These are phyloP conservation scores for Pythium dissimile DNA, from an alignment of 352 stramenopile genomes.

Conservation along the genomic window DNA sequence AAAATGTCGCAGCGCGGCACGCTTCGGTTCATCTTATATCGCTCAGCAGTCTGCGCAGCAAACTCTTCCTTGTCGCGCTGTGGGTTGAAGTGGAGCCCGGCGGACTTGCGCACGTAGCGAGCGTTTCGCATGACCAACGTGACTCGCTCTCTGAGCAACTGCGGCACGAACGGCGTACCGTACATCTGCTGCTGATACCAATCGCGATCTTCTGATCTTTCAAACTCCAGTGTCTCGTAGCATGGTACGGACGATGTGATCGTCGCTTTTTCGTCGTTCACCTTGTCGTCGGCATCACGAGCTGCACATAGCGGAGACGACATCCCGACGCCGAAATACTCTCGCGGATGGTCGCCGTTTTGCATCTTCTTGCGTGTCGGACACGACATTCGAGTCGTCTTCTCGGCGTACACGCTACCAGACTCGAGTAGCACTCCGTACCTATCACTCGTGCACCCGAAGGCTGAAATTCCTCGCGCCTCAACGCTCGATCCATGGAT, in stretches of 20 bases:
- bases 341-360: slow-evolving; percentile 3
- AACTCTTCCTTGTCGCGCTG: slow-evolving; percentile 29
- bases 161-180: slow-evolving; percentile 24
- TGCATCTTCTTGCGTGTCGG: slow-evolving; percentile 23
- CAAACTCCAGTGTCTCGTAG: slow-evolving; percentile 27
- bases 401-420: slow-evolving; percentile 8
- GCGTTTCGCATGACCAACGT: slow-evolving; percentile 24
- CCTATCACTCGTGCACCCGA: slow-evolving; percentile 17
- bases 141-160: slow-evolving; percentile 16
- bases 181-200: slow-evolving; percentile 28
- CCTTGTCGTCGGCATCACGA: too few relatives aligned
- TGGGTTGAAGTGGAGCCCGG: slow-evolving; percentile 26
- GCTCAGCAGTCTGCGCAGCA: slow-evolving; percentile 10
- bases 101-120: slow-evolving; percentile 21
- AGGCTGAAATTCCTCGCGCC: slow-evolving; percentile 11
- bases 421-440: slow-evolving; percentile 14
- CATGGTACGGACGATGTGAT: slow-evolving; percentile 1
- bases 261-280: background rate
- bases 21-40: slow-evolving; percentile 27
- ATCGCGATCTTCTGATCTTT: slow-evolving; percentile 16
- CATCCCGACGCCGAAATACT: slow-evolving; percentile 22
- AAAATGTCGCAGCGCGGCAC: slow-evolving; percentile 25
- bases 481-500: slow-evolving; percentile 1
- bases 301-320: background rate
- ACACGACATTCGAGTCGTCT: slow-evolving; percentile 19